phyloP scores from a whole-genome alignment of 1,284 basidiomycete species.

The Puccinia brachypodii region DNA sequence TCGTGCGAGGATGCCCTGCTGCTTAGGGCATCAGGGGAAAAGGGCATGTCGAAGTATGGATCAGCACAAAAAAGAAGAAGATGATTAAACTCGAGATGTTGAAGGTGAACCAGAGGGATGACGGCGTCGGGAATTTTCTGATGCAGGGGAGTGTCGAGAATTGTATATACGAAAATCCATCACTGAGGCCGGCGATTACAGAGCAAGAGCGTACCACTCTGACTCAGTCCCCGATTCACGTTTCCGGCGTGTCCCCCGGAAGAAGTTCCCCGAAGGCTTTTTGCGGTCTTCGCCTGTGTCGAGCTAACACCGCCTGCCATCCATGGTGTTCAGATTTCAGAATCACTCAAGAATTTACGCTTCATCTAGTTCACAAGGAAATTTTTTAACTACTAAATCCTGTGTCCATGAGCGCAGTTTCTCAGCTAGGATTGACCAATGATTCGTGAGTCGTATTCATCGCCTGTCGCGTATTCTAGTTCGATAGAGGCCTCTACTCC shows the following conservation, averaged over 20 bases:
- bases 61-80: not conserved
- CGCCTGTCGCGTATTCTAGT: constrained; percentile 85
- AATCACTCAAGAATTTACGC: not conserved
- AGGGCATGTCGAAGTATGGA: not conserved
- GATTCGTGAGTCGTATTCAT: constrained; percentile 65
- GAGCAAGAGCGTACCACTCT: constrained; percentile 87
- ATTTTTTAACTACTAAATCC: not conserved
- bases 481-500: constrained; percentile 74
- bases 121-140: not conserved
- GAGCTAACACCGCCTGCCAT: constrained; percentile 75
- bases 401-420: not conserved
- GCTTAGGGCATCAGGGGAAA: not conserved
- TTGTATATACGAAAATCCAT: constrained; percentile 64
- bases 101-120: not conserved
- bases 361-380: not conserved
- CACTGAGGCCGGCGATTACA: constrained; percentile 74
- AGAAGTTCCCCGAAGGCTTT: constrained; percentile 74
- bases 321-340: not conserved
- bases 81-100: not conserved
- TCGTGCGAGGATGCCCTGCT: not conserved
- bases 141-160: not conserved
- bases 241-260: constrained; percentile 64
- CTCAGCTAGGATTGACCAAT: not conserved
- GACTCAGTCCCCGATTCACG: constrained; percentile 89
- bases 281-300: constrained; percentile 84